A percentile compares a stretch with the other conserved stretches of the same genome.
Conservation (phyloP, 306 rosid species). For the Sphenostylis stenocarpa region DNA sequence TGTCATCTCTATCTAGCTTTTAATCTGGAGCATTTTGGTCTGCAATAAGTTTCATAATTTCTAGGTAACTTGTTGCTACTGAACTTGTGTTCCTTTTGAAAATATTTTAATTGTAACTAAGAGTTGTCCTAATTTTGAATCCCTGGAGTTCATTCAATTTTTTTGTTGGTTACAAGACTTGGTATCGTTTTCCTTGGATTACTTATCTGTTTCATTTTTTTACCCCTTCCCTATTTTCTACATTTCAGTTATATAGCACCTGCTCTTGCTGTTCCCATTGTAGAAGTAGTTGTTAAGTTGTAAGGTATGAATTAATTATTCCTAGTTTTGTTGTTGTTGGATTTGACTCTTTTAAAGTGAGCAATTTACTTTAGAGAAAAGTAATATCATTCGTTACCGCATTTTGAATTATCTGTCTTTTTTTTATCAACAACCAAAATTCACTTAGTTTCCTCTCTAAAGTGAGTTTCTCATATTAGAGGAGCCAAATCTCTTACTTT, state of each 20-base stretch:
- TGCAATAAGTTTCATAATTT: neutral
- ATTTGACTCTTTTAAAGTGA: neutral
- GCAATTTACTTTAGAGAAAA: neutral
- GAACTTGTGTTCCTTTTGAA: neutral
- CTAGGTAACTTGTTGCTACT: neutral
- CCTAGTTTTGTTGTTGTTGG: neutral
- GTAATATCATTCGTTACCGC: neutral
- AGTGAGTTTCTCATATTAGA: neutral
- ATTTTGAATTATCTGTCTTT: neutral
- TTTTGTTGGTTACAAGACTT: too few relatives aligned
- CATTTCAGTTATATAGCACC: neutral
- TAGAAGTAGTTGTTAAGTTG: neutral
- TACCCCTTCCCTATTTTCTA: too few relatives aligned
- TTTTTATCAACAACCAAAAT: too few relatives aligned
- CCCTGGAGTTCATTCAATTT: neutral
- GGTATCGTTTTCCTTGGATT: too few relatives aligned
- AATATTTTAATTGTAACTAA: neutral
- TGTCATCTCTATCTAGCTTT: neutral
- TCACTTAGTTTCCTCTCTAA: neutral
- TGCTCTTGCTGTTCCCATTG: neutral
- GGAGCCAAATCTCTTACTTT: neutral
- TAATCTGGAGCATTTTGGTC: neutral
- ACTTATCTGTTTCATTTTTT: too few relatives aligned
- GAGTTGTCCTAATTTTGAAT: neutral
- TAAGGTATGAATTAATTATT: neutral